A percentile compares a stretch with the other conserved stretches of the same genome.
Conservation (phyloP, 2,329 filamentous ascomycete genomes). For the Pseudogymnoascus sp. region DNA sequence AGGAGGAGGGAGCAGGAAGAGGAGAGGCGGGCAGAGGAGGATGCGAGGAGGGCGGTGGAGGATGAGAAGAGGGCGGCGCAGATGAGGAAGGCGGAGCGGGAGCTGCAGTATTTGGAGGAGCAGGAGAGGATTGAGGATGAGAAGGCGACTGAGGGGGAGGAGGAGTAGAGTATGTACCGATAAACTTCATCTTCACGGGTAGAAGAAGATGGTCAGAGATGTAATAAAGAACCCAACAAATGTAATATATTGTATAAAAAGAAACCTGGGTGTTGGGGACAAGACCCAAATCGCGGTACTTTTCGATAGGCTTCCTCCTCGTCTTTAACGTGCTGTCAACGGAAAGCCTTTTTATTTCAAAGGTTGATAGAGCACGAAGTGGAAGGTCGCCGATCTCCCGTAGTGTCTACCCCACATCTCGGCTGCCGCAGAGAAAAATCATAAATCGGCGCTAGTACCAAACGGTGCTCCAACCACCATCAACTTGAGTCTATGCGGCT, state of each 20-base stretch:
- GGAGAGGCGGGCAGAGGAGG: background rate
- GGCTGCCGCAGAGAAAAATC: constrained; percentile 2
- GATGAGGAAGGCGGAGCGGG: background rate
- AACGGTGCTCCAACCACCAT: background rate
- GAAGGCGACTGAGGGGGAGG: too few relatives aligned
- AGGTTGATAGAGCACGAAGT: background rate
- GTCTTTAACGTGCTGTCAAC: background rate
- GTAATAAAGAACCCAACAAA: background rate
- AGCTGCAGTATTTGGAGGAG: constrained; percentile 1
- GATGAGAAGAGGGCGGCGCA: background rate
- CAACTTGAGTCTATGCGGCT: background rate
- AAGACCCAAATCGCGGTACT: background rate
- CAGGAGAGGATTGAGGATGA: background rate
- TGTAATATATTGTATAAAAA: background rate
- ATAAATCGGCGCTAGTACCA: constrained; percentile 5
- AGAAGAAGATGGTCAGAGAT: background rate
- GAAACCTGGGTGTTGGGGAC: background rate
- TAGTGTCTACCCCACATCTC: background rate
- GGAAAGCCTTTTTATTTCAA: background rate
- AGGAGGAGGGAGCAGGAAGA: constrained; percentile 13
- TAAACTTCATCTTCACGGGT: background rate
- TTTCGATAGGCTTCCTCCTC: background rate
- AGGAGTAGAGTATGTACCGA: background rate
- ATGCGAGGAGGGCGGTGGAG: background rate
- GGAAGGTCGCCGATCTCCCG: background rate